A percentile compares a stretch with the other conserved stretches of the same genome.
These are phyloP conservation scores for Symbiodinium pilosum DNA, from an alignment of 73 alveolate genomes.

Conservation along the genomic window DNA sequence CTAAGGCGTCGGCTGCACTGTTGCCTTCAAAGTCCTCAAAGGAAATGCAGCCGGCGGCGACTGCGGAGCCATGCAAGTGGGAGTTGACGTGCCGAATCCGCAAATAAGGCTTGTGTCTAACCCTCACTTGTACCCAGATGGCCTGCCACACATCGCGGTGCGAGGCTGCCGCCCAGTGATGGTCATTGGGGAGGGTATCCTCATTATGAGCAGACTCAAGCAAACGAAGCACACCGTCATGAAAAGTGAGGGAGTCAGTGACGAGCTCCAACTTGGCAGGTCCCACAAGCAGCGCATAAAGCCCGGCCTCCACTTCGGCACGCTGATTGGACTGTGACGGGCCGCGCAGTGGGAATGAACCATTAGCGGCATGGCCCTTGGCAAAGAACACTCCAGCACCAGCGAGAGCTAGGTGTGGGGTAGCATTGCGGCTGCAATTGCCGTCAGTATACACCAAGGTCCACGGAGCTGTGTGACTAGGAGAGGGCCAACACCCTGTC, in stretches of 20 bases:
- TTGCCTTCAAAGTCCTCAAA: background rate
- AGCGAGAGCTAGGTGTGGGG: background rate
- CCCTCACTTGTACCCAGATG: background rate
- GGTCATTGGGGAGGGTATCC: background rate
- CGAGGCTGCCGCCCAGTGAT: background rate
- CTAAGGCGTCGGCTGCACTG: background rate
- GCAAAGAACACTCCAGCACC: background rate
- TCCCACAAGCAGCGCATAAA: background rate
- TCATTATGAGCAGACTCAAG: background rate
- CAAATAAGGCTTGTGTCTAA: background rate
- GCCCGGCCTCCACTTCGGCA: background rate
- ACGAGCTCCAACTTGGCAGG: background rate
- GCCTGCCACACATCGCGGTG: background rate
- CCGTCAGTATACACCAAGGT: background rate
- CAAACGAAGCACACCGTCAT: background rate
- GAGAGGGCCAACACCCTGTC: background rate
- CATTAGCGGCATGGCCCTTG: background rate
- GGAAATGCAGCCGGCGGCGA: background rate
- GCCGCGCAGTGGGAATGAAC: background rate
- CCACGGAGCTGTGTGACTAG: background rate
- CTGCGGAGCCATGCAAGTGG: background rate
- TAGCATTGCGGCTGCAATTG: background rate
- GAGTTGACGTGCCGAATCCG: background rate
- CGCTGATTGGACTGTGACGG: background rate
- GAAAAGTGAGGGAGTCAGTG: background rate